Evolutionary conservation across 2,329 filamentous ascomycete species (phyloP).

Genomic region (Fusarium sp.): DNA sequence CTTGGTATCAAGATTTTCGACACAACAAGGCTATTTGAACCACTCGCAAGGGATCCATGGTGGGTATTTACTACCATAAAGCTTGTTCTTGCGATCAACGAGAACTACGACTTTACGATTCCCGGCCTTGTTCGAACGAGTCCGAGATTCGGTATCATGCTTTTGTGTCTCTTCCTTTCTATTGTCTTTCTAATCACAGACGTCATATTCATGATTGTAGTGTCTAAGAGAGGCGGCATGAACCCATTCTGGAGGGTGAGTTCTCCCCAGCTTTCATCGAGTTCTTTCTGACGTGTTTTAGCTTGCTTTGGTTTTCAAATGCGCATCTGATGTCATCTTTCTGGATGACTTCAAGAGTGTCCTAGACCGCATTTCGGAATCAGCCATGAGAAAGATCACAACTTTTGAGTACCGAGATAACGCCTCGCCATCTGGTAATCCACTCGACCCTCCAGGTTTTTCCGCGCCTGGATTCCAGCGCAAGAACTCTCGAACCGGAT

Average conservation of each 20-base stretch:
- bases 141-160: conserved; percentile 34
- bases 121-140: conserved; percentile 19
- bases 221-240: conserved; percentile 28
- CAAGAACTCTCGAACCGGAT: background rate
- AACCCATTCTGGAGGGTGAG: conserved; percentile 36
- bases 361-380: conserved; percentile 28
- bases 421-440: background rate
- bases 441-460: background rate
- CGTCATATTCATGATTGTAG: conserved; percentile 35
- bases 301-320: conserved; percentile 35
- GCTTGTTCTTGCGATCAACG: conserved; percentile 28
- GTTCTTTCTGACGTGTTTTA: background rate
- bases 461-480: background rate
- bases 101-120: conserved; percentile 38
- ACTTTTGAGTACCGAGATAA: conserved; percentile 24
- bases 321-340: conserved; percentile 37
- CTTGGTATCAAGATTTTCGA: conserved; percentile 26
- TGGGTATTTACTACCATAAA: conserved; percentile 36
- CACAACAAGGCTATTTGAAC: conserved; percentile 21
- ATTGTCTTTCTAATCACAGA: conserved; percentile 26
- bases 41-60: conserved; percentile 30
- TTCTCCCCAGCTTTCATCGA: accelerated
- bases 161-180: conserved; percentile 26
- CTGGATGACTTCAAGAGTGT: conserved; percentile 37
- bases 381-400: conserved; percentile 34